Evolutionary conservation across 768 basidiomycete genomes (phyloP), one percentile per base, ranked within the genome.

Genomic region (Russula brevipes): DNA sequence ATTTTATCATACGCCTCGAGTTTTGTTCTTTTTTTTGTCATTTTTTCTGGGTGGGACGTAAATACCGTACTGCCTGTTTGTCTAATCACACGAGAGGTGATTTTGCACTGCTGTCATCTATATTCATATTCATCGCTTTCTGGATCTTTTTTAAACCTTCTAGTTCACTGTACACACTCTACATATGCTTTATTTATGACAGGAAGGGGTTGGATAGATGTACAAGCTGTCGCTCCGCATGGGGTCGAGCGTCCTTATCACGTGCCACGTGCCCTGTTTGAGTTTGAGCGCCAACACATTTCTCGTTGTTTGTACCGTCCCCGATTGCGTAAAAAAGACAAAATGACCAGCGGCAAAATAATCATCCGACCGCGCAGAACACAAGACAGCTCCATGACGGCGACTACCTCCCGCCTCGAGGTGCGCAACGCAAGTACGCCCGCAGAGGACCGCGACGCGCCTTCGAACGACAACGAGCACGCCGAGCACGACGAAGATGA

Each of bases 401-500:
- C 47, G 9, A 42, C 39, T 16, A 19, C 59, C 54, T 60, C 59
- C 5, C 66, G 59, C 54, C 41, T 67, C 51, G 45, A 57, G 24
- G 44, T 65, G 14, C 60, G 53, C 59, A 44, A 55, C 9, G 50
- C 65, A 1, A 54, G 38, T 19, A 49, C 49, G 1, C 50, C 54
- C 1, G 24, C 54, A 30, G 51, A 44, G 31, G 57, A 51, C 45
- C 53, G 42, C 41, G 54, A 59, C 56, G 35, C 55, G 35, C 55
- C 61, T 9, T 16, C 50, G 36, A 62, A 53, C 38, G 59, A 66
- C 17, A 47, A 63, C 41, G 63, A 60, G 16, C 24, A 30, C 12
- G 61, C 60, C 2, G 62, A 63, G 14, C 63, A 41, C 1, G 70
- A 68, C 4, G 68, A 66, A 19, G 60, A 63, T 2, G 71, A 70